Base-by-base conservation (phyloP, 441 rosid genomes). In the Eruca vesicaria region DNA sequence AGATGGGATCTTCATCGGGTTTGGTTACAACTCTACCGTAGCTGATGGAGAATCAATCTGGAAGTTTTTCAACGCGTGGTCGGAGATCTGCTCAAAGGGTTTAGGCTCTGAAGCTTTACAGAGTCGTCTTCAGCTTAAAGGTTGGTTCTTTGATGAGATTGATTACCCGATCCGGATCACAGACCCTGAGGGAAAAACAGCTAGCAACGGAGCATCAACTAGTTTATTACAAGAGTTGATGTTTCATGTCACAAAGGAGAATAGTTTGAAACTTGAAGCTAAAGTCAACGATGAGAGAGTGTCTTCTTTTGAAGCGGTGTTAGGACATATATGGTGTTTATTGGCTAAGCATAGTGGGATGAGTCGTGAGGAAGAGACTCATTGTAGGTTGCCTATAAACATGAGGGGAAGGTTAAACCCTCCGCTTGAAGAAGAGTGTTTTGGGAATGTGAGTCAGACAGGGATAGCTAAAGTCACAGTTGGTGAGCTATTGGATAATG, bases 21-120 rank as follows among this genome's bases (percentile, higher is more conserved):
- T 79, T 31, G 76, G 86, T 6, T 68, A 79, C 2, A 83, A 84
- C 53, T 83, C 87, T 6, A 28, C 69, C 0, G 83, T 74, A 0
- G 78, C 29, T 0, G 89, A 87, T 18, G 90, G 85, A 0, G 9
- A 69, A 0, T 78, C 89, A 6, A 78, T 85, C 61, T 84, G 85
- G 86, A 67, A 63, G 63, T 86, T 85, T 72, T 16, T 83, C 29
- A 83, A 84, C 29, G 58, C 77, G 4, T 86, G 91, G 87, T 83
- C 88, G 0, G 77, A 83, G 70, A 83, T 80, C 21, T 79, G 81
- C 16, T 77, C 70, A 0, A 72, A 66, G 4, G 58, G 31, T 53
- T n/a, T 45, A 6, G 45, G 21, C 6, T 41, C 52, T 12, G 69
- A 53, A 56, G 56, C 23, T 7, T 50, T 6, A 28, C 23, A 28